Percentiles rank a stretch among this genome's conserved stretches.
Conservation (phyloP, 176 grass and related monocot genomes). For the Paspalum notatum region DNA sequence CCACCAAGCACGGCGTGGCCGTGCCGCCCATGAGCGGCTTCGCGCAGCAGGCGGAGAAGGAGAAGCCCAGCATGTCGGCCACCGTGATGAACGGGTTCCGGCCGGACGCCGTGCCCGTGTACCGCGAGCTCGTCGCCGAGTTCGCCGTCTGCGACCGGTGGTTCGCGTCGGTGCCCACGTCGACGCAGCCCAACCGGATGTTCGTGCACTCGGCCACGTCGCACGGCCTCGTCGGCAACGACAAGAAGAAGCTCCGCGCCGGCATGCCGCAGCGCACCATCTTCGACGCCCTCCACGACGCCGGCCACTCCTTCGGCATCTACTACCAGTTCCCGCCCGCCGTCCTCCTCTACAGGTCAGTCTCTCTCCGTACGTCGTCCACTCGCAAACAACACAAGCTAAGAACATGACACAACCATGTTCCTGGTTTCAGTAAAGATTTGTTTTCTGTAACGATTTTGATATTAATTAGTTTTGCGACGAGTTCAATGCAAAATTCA, state of each 20-base stretch:
- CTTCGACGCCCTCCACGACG: conserved; percentile 74
- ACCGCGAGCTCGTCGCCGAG: conserved; percentile 54
- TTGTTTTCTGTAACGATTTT: no score
- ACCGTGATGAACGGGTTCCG: conserved; percentile 75
- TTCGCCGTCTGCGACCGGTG: conserved; percentile 77
- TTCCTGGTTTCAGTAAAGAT: not conserved
- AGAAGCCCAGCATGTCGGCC: conserved; percentile 40
- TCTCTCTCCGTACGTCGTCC: not conserved
- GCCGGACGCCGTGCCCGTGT: conserved; percentile 66
- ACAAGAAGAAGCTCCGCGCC: conserved; percentile 37
- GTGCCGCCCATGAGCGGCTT: conserved; percentile 77
- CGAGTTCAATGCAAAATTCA: no score
- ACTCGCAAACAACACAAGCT: not conserved
- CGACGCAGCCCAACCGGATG: conserved; percentile 79
- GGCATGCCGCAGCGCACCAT: conserved; percentile 76
- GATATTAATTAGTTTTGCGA: no score
- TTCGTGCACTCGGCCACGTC: conserved; percentile 80
- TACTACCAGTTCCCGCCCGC: conserved; percentile 75
- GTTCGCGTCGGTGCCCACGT: conserved; percentile 65
- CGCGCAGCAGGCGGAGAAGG: conserved; percentile 59
- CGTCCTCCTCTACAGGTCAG: conserved; percentile 63
- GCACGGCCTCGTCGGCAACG: conserved; percentile 54
- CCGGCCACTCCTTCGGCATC: conserved; percentile 59
- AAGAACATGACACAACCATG: not conserved
- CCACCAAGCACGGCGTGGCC: conserved; percentile 44